Evolutionary conservation across 306 rosid species (phyloP), one percentile per base, ranked within the genome.

Genomic region (Gastrolobium bilobum): DNA sequence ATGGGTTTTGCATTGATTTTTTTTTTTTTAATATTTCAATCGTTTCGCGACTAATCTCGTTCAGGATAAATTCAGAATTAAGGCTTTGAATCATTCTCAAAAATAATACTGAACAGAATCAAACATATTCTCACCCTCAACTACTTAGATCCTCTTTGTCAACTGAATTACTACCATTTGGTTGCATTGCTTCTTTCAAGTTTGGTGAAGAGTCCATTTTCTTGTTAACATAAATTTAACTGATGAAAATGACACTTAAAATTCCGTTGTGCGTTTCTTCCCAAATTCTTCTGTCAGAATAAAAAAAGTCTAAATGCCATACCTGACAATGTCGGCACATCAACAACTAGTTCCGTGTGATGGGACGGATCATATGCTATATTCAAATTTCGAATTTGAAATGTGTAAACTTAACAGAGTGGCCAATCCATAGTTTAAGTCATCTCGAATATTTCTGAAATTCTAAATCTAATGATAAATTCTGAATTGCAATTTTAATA

Each of bases 201-300:
- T 81, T 81, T 80, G 83, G 83, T 76, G 70, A 35, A 62, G 52
- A 78, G 67, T 53, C 76, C 76, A 68, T 53, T 84, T 68, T 70
- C 68, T 34, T 37, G 67, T 70, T 51, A 75, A 61, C 60, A 33
- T 61, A 34, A 48, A 56, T 61, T 82, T 47, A 75, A 71, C 20
- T 43, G 53, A 71, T 80, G 81, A 84, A 75, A 84, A 50, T 76
- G 84, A 84, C 83, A 57, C 70, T 34, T 47, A 4, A 44, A 82
- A 78, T 57, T 73, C 79, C n/a, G 10, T 5, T 6, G 44, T 6
- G 46, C 42, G 42, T 52, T 70, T 63, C 61, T 44, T 71, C 31
- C 20, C 40, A 71, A 15, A 44, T 58, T 37, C 11, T 5, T 13
- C 3, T 13, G 20, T 59, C 30, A 50, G 33, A 7, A 56, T 35